phyloP scores from a whole-genome alignment of 2,329 filamentous ascomycete species.

The Diplodia mutila region DNA sequence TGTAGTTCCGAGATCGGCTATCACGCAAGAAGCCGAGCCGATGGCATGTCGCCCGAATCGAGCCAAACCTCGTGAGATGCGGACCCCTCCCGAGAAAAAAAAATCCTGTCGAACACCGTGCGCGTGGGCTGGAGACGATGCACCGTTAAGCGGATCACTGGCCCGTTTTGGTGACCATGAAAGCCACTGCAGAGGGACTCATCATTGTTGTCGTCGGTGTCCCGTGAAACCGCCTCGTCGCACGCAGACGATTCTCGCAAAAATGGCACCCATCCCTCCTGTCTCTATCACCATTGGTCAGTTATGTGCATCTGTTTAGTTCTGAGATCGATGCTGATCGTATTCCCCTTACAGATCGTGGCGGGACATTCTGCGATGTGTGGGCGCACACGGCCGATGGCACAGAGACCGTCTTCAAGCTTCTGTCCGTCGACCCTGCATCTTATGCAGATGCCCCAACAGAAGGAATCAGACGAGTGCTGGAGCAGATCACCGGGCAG shows the following conservation, averaged over 20 bases:
- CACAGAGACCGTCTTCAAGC: constrained; percentile 35
- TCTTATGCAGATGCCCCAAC: constrained; percentile 40
- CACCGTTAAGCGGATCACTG: background rate
- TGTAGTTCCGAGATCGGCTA: constrained; percentile 10
- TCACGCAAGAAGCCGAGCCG: constrained; percentile 19
- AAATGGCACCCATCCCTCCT: background rate
- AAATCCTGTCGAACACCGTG: constrained; percentile 5
- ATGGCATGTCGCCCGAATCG: background rate
- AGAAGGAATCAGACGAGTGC: constrained; percentile 39
- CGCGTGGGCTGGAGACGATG: background rate
- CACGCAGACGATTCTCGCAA: background rate
- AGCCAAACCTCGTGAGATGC: background rate
- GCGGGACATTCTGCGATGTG: constrained; percentile 25
- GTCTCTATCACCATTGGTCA: constrained; percentile 24
- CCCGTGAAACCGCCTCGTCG: background rate
- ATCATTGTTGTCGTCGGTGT: background rate
- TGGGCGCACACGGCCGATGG: constrained; percentile 16
- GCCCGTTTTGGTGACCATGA: background rate
- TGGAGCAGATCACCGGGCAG: constrained; percentile 29
- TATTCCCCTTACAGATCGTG: background rate
- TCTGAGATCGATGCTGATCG: background rate
- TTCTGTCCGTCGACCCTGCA: constrained; percentile 36
- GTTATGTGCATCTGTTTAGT: background rate
- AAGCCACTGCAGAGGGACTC: background rate
- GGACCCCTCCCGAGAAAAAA: background rate